Evolutionary conservation across 495 filamentous ascomycete genomes (phyloP), one percentile per base, ranked within the genome.

Genomic region (Cairneyella variabilis): DNA sequence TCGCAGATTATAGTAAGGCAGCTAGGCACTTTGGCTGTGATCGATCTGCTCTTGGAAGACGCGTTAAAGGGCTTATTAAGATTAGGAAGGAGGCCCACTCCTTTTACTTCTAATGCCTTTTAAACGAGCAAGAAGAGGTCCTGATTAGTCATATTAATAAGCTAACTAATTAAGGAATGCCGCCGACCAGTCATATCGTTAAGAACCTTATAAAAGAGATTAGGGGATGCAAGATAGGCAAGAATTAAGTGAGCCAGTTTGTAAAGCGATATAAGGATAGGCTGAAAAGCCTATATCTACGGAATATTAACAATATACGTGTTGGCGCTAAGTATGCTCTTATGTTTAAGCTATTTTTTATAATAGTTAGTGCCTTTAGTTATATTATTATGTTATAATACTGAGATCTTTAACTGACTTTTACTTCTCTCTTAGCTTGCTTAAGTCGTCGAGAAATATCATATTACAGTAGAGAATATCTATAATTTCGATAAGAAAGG

Each of bases 161-260:
- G 7, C 34, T 57, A 17, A 57, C 38, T 18, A 22, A 51, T 18
- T 36, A 47, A 8, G 39, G 27, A 12, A 43, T 57, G 26, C 54
- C 37, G 18, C 46, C 38, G 17, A 57, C 54, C 12, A 44, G 23
- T 51, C 8, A 25, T 22, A 57, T 57, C 20, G 47, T 57, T 14
- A 51, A 45, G 23, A 51, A 43, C 30, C 18, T 57, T 1, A 27
- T 37, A 26, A 43, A 57, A 26, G 54, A 57, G 47, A 57, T 57
- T 14, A 21, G 23, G 12, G 28, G 38, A 51, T 3, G 17, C 2
- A 2, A 7, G 1, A 18, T 57, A 3, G 18, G 22, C 1, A 57
- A 57, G 38, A 57, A 57, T 36, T 57, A 36, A 47, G 21, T 26
- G 1, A 20, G 46, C 18, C n/a, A 32, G 11, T 57, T 57, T 51